Conservation (phyloP, 164 flowering plant species). For the Kingdonia uniflora region DNA sequence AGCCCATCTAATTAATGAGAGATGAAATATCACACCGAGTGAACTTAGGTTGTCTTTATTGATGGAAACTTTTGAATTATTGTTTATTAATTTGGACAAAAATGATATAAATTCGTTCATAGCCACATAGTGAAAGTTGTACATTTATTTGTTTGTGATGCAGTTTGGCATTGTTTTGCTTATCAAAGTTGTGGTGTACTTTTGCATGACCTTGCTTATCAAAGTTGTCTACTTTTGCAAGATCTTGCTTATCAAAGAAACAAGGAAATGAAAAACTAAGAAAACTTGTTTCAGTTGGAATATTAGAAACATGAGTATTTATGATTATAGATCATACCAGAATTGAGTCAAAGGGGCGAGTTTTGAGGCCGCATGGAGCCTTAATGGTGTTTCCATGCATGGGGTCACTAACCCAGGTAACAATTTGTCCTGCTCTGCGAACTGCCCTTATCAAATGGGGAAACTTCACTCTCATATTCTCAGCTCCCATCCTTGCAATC, state of each 20-base stretch:
- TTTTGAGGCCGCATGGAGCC: conserved; percentile 94
- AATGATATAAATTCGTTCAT: too few species aligned
- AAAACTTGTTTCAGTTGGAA: too few species aligned
- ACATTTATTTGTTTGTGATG: too few species aligned
- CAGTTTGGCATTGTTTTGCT: too few species aligned
- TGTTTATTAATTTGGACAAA: too few species aligned
- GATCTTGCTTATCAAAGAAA: neutral
- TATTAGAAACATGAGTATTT: too few species aligned
- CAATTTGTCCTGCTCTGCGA: conserved; percentile 72
- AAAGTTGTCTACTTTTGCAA: neutral
- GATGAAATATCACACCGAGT: too few species aligned
- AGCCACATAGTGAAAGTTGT: too few species aligned
- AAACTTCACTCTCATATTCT: conserved; percentile 96
- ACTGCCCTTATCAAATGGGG: conserved; percentile 87
- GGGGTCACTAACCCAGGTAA: conserved; percentile 96
- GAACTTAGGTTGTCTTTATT: too few species aligned
- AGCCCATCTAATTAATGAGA: too few species aligned
- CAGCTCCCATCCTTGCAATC: conserved; percentile 88
- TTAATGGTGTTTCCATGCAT: conserved; percentile 97
- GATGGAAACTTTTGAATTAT: too few species aligned
- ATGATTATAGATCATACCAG: conserved; percentile 37
- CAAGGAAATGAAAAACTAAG: neutral
- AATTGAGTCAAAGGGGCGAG: conserved; percentile 90
- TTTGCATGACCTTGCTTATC: neutral
- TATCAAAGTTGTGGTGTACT: too few species aligned